These are phyloP conservation scores for Nothophytophthora sp. DNA, from an alignment of 352 stramenopile species.

Conservation along the genomic window DNA sequence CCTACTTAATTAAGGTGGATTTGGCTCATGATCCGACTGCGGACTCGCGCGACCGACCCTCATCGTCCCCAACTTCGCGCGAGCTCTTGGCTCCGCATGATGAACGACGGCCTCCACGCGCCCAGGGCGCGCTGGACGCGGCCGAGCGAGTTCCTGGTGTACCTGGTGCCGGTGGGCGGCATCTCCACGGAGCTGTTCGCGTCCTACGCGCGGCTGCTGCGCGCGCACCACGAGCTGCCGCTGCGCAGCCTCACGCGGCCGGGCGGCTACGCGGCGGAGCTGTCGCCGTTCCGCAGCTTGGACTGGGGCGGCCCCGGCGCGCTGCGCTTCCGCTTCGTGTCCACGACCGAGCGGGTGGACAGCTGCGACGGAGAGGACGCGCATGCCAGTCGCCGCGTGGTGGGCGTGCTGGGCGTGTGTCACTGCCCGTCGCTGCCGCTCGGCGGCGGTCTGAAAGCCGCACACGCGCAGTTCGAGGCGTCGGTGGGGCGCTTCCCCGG, in stretches of 20 bases:
- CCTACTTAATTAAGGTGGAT: no score
- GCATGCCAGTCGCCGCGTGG: constrained; percentile 65
- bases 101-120: no score
- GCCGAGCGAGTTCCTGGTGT: constrained; percentile 77
- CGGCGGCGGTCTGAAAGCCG: constrained; percentile 34
- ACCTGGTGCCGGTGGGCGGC: constrained; percentile 73
- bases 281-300: constrained; percentile 79
- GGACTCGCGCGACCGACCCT: no score
- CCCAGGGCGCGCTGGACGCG: constrained; percentile 69
- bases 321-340: constrained; percentile 77
- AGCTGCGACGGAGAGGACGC: constrained; percentile 71
- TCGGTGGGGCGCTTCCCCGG: constrained; percentile 64
- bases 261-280: constrained; percentile 73
- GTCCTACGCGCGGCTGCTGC: constrained; percentile 67
- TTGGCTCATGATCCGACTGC: no score
- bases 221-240: constrained; percentile 50
- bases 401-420: constrained; percentile 80
- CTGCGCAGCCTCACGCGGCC: constrained; percentile 72
- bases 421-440: constrained; percentile 72
- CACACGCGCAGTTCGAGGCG: constrained; percentile 69
- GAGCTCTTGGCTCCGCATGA: no score
- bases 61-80: no score
- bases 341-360: constrained; percentile 59
- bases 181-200: constrained; percentile 64
- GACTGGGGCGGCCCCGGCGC: constrained; percentile 59